These are phyloP conservation scores for Cytospora chrysosperma DNA, from an alignment of 2,329 filamentous ascomycete species.

Conservation along the genomic window DNA sequence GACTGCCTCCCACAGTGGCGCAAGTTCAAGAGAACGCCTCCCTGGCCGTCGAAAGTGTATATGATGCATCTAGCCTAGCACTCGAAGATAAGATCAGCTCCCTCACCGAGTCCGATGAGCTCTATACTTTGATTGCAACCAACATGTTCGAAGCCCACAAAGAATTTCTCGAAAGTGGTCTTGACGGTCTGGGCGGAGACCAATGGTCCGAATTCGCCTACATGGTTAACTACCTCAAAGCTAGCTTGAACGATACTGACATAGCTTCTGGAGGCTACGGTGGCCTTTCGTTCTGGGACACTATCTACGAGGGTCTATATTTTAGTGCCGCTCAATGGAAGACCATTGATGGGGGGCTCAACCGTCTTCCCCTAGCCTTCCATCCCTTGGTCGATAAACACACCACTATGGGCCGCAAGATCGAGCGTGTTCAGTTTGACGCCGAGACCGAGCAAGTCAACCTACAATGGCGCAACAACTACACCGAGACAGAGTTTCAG, in stretches of 20 bases:
- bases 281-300: conserved; percentile 47
- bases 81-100: conserved; percentile 39
- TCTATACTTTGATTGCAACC: conserved; percentile 38
- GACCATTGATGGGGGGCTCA: conserved; percentile 60
- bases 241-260: conserved; percentile 55
- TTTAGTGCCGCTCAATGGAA: conserved; percentile 59
- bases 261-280: conserved; percentile 42
- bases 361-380: conserved; percentile 61
- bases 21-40: conserved; percentile 47
- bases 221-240: conserved; percentile 57
- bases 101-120: conserved; percentile 36
- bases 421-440: conserved; percentile 57
- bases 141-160: conserved; percentile 47
- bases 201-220: conserved; percentile 65
- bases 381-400: conserved; percentile 58
- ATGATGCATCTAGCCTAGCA: conserved; percentile 34
- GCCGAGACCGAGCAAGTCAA: conserved; percentile 51
- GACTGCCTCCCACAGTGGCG: conserved; percentile 51
- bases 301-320: conserved; percentile 56
- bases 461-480: conserved; percentile 54
- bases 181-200: conserved; percentile 51
- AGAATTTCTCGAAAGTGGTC: conserved; percentile 39
- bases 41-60: conserved; percentile 35
- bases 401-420: conserved; percentile 54
- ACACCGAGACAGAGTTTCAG: conserved; percentile 39